Conservation (phyloP, 768 basidiomycete species). For the Leccinum disarticulatum region DNA sequence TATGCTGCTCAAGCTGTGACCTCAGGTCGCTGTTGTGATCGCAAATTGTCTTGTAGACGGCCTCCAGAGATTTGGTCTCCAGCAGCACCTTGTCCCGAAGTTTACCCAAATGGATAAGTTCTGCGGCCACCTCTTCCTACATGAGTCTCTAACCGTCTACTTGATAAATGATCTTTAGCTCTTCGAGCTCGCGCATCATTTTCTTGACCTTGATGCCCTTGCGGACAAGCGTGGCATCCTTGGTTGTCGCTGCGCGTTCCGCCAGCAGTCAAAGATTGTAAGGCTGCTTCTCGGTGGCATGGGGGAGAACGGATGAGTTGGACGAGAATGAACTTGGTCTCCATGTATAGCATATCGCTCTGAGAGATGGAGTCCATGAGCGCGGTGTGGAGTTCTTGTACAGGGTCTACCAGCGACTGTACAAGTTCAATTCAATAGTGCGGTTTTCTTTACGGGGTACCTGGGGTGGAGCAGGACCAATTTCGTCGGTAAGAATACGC, state of each 20-base stretch:
- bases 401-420: conserved; percentile 99
- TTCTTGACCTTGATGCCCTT: conserved; percentile 99
- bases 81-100: conserved; percentile 91
- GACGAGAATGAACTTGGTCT: conserved; percentile 98
- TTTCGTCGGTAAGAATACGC: conserved; percentile 94
- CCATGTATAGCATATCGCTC: conserved; percentile 99
- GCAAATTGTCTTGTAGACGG: conserved; percentile 98
- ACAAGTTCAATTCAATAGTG: conserved; percentile 86
- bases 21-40: conserved; percentile 99
- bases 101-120: conserved; percentile 95
- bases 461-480: conserved; percentile 89
- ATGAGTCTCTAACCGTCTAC: conserved; percentile 90
- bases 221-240: conserved; percentile 92
- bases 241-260: conserved; percentile 94
- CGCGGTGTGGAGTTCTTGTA: conserved; percentile 95
- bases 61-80: conserved; percentile 90
- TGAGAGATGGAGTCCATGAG: conserved; percentile 97
- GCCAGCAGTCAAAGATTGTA: conserved; percentile 88
- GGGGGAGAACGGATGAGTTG: conserved; percentile 91
- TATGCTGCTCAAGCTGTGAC: too few relatives aligned
- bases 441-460: conserved; percentile 98
- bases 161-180: conserved; percentile 80
- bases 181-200: conserved; percentile 95
- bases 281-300: conserved; percentile 78
- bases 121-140: conserved; percentile 95